phyloP scores from a whole-genome alignment of 768 basidiomycete species.

The Tephrocybe sp. region DNA sequence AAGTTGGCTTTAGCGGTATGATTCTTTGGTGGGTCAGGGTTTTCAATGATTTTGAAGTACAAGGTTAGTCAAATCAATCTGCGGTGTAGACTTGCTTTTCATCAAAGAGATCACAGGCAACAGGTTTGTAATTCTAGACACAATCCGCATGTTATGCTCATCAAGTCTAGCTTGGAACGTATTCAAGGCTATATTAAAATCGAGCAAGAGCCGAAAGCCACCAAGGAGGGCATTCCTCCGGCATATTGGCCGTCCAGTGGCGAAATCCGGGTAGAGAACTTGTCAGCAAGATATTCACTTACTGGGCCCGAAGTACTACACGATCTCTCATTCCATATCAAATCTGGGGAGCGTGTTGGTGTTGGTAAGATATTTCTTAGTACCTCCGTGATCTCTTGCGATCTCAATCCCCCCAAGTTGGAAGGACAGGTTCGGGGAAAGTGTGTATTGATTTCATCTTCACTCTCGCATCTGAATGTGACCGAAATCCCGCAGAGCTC shows the following conservation, averaged over 20 bases:
- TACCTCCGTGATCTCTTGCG: neutral
- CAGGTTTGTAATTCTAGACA: conserved; percentile 28
- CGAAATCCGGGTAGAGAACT: conserved; percentile 48
- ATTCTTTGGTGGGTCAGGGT: conserved; percentile 51
- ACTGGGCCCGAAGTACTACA: conserved; percentile 55
- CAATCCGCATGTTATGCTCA: neutral
- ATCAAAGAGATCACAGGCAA: conserved; percentile 32
- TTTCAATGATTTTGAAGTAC: conserved; percentile 45
- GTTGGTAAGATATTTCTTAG: conserved; percentile 28
- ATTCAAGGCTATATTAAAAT: conserved; percentile 65
- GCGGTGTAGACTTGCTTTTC: conserved; percentile 22
- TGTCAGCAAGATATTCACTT: conserved; percentile 59
- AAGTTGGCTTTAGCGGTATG: conserved; percentile 55
- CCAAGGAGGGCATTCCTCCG: conserved; percentile 48
- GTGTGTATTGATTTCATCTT: conserved; percentile 17
- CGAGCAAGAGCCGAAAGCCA: conserved; percentile 52
- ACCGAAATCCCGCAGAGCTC: conserved; percentile 41
- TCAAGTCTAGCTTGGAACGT: conserved; percentile 52
- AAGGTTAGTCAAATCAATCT: conserved; percentile 22
- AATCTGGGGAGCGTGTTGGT: conserved; percentile 58
- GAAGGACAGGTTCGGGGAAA: conserved; percentile 49
- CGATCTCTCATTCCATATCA: conserved; percentile 48
- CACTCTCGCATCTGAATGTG: neutral
- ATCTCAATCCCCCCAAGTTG: conserved; percentile 27
- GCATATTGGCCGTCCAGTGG: conserved; percentile 70